Percentiles rank a stretch among this genome's conserved stretches.
Evolutionary conservation across 2,329 filamentous ascomycete species (phyloP).

Genomic region (Coniochaeta sp.): DNA sequence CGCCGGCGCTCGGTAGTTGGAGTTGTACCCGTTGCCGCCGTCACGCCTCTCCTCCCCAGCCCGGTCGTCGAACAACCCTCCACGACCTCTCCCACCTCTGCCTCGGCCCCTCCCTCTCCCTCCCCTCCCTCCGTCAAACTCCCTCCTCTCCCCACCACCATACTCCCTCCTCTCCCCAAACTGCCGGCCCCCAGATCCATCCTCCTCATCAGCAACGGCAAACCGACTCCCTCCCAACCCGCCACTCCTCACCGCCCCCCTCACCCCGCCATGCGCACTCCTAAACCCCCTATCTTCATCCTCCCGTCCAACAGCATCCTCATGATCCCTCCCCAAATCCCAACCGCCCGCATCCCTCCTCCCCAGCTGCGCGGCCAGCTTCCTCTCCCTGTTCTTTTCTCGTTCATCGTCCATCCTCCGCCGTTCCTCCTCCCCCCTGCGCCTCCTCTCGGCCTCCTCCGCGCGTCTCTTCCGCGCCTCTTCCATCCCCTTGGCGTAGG

Average conservation of each 20-base stretch:
- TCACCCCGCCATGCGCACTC: constrained; percentile 29
- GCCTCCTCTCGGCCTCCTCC: constrained; percentile 44
- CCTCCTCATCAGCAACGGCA: constrained; percentile 22
- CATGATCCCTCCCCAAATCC: constrained; percentile 50
- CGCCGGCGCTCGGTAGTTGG: constrained; percentile 9
- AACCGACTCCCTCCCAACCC: constrained; percentile 36
- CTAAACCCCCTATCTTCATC: constrained; percentile 35
- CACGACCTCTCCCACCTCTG: constrained; percentile 14
- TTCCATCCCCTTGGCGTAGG: constrained; percentile 48
- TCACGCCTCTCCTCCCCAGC: constrained; percentile 4
- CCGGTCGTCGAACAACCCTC: constrained; percentile 7
- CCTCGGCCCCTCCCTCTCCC: constrained; percentile 16
- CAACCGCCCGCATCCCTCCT: constrained; percentile 40
- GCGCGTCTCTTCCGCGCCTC: constrained; percentile 44
- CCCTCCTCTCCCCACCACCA: constrained; percentile 15
- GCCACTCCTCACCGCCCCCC: constrained; percentile 31
- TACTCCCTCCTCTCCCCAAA: not conserved
- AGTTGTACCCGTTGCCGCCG: not conserved
- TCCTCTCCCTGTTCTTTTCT: constrained; percentile 52
- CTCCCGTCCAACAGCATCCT: constrained; percentile 28
- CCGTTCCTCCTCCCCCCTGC: constrained; percentile 44
- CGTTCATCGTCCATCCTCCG: constrained; percentile 51
- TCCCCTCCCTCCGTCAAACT: constrained; percentile 13
- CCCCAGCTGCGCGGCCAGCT: constrained; percentile 49
- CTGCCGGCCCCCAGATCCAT: not conserved